Evolutionary conservation across 352 stramenopile species (phyloP), one percentile per base, ranked within the genome.

Genomic region (Phytophthora cactorum): DNA sequence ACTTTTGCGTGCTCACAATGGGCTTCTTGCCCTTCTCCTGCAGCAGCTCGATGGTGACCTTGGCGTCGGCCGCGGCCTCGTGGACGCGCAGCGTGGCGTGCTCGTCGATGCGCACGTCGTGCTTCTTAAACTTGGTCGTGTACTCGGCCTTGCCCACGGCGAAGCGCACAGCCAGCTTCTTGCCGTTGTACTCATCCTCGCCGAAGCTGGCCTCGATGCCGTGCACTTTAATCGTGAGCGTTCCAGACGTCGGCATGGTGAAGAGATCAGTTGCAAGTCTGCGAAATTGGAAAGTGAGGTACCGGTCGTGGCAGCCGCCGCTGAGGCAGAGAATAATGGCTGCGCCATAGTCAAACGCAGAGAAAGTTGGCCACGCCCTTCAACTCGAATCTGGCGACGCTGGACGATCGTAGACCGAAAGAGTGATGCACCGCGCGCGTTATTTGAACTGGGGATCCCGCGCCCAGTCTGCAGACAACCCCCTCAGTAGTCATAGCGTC

Each of bases 221-320:
- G 53, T 79, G 74, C 38, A 79, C 63, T 25, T 68, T 74, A 63
- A 82, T 74, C 32, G 52, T 46, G 8, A 85, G 72, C 39, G 68
- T 78, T 55, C 74, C 77, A 6, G 72, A 71, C 47, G 72, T 73
- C 58, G 45, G 58, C 73, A 82, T 83, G 52, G 25, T 71, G 25
- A 53, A n/a, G 38, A n/a, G 7, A 9, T 57, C 55, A 32, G 31
- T 54, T 44, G 36, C 28, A 15, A 14, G 22, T 50, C 15, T 25
- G 52, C 27, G 27, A 67, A 72, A 70, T 78, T 52, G 58, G 51
- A 61, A 78, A 83, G 17, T 75, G 68, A 59, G 6, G 7, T 12
- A 39, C 22, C 22, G 0, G 22, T 22, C 22, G 25, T 32, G 15
- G 15, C 22, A 12, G n/a, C n/a, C 14, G 9, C 3, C 1, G 3